Conservation (phyloP, 495 filamentous ascomycete genomes). For the Aspergillus cristatus region DNA sequence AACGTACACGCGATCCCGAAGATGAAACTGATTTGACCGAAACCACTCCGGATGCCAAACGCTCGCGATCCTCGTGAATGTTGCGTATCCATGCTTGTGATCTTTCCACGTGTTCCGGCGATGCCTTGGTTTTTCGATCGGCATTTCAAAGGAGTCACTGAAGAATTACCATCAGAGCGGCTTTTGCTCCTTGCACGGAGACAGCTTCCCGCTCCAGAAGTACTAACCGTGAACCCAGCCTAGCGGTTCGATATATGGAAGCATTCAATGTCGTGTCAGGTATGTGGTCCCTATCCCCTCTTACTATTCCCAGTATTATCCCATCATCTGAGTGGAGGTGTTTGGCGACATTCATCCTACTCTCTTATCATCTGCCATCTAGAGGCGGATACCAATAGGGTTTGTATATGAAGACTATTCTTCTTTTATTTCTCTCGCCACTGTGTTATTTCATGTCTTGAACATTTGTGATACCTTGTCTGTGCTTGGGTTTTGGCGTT, state of each 20-base stretch:
- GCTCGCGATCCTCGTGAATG: slow-evolving; percentile 22
- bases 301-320: background rate
- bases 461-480: background rate
- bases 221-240: background rate
- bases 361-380: background rate
- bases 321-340: too few species aligned
- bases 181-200: too few species aligned
- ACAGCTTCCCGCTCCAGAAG: background rate
- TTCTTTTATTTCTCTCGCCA: background rate
- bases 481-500: background rate
- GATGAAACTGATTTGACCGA: slow-evolving; percentile 22
- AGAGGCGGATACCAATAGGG: background rate
- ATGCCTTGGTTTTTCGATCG: too few species aligned
- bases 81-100: too few species aligned
- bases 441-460: background rate
- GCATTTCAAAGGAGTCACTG: too few species aligned
- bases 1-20: slow-evolving; percentile 21
- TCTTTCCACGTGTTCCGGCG: too few species aligned
- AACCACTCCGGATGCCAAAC: slow-evolving; percentile 21
- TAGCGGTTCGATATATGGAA: background rate
- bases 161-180: too few species aligned
- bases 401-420: background rate
- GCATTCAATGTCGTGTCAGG: background rate
- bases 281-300: background rate
- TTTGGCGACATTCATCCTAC: too few species aligned